Evolutionary conservation across 495 filamentous ascomycete species (phyloP).

Genomic region (Xanthoparmelia taractica): DNA sequence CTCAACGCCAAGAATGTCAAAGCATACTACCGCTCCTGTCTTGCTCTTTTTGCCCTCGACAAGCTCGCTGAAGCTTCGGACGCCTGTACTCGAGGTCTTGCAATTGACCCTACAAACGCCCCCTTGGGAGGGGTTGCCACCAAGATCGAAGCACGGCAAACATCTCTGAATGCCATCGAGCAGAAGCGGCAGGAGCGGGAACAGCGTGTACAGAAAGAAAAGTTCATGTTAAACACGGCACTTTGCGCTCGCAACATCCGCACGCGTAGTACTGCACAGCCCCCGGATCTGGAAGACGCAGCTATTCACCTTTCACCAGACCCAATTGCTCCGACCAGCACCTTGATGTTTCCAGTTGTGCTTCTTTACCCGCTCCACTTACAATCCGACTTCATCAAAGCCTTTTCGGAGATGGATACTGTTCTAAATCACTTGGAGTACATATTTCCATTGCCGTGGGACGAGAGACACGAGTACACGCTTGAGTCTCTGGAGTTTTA

Average conservation of each 20-base stretch:
- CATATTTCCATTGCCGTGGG: slow-evolving; percentile 82
- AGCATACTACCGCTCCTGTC: slow-evolving; percentile 75
- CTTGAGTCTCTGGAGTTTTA: slow-evolving; percentile 69
- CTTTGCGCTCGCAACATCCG: slow-evolving; percentile 66
- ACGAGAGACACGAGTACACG: slow-evolving; percentile 58
- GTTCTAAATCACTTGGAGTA: slow-evolving; percentile 68
- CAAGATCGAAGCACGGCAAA: slow-evolving; percentile 49
- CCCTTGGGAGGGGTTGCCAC: slow-evolving; percentile 46
- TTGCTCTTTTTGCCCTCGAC: slow-evolving; percentile 65
- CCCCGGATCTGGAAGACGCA: slow-evolving; percentile 80
- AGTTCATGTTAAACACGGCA: slow-evolving; percentile 55
- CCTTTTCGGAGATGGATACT: slow-evolving; percentile 58
- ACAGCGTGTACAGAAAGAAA: slow-evolving; percentile 48
- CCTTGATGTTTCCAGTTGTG: slow-evolving; percentile 67
- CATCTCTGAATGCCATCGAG: slow-evolving; percentile 32
- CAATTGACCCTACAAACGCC: slow-evolving; percentile 55
- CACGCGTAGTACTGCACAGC: slow-evolving; percentile 55
- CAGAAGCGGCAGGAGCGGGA: slow-evolving; percentile 34
- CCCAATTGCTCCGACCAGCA: slow-evolving; percentile 59
- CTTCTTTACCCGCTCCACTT: slow-evolving; percentile 74
- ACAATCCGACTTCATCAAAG: slow-evolving; percentile 85
- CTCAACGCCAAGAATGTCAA: slow-evolving; percentile 76
- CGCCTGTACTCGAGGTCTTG: slow-evolving; percentile 60
- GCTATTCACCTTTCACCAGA: slow-evolving; percentile 59
- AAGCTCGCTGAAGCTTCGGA: slow-evolving; percentile 70